These are phyloP conservation scores for Thecamonas trahens DNA, from an alignment of 78 protist genomes.

Conservation along the genomic window DNA sequence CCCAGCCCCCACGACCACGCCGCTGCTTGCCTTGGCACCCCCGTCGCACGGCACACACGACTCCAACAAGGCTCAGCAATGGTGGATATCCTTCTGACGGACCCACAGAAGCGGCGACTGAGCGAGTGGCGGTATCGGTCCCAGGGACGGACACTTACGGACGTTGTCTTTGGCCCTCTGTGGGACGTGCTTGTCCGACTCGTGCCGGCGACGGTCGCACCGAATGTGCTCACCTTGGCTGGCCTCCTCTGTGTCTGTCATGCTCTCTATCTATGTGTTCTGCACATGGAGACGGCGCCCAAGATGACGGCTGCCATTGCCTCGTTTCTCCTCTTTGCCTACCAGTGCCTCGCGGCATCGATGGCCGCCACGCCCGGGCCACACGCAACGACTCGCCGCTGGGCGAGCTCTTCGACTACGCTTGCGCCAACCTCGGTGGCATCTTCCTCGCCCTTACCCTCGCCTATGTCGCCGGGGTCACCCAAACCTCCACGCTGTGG, in stretches of 20 bases:
- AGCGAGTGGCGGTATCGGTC: too few relatives aligned
- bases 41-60: too few relatives aligned
- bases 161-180: too few relatives aligned
- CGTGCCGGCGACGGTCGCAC: constrained; percentile 34
- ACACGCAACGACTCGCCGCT: constrained; percentile 1
- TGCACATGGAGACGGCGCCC: constrained; percentile 9
- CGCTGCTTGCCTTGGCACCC: too few relatives aligned
- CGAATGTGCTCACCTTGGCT: constrained; percentile 28
- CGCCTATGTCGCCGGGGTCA: constrained; percentile 7
- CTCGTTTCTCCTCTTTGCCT: constrained; percentile 15
- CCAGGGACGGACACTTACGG: too few relatives aligned
- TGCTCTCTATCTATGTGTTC: constrained; percentile 5
- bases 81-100: too few relatives aligned
- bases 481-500: constrained; percentile 2
- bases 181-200: constrained; percentile 1
- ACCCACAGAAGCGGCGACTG: too few relatives aligned
- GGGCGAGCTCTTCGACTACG: constrained; percentile 17
- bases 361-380: constrained; percentile 31
- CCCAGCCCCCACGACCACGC: too few relatives aligned
- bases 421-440: constrained; percentile 2
- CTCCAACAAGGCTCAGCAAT: too few relatives aligned
- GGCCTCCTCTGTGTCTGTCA: constrained; percentile 19
- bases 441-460: constrained; percentile 14
- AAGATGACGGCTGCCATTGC: neutral
- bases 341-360: constrained; percentile 11